Evolutionary conservation across 192 early-diverging fungal genomes (phyloP).

Genomic region (Funneliformis geosporum): DNA sequence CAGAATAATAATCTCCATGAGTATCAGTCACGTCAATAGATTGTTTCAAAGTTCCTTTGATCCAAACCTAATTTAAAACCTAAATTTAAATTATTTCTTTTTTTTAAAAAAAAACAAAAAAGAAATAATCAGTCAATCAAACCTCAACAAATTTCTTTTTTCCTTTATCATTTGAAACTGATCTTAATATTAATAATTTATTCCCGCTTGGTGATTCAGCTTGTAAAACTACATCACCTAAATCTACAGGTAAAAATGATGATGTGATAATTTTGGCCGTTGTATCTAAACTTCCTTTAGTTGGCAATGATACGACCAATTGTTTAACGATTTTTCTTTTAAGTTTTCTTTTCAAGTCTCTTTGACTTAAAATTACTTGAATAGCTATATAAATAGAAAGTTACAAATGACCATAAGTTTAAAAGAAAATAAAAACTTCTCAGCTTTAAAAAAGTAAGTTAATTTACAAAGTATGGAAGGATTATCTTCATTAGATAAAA

Average conservation of each 20-base stretch:
- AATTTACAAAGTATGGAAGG: background rate
- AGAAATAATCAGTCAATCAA: background rate
- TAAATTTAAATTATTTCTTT: background rate
- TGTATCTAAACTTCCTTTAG: background rate
- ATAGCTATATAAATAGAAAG: background rate
- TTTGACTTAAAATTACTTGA: background rate
- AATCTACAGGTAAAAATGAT: slow-evolving; percentile 27
- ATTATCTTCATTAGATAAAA: background rate
- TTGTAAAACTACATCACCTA: slow-evolving; percentile 40
- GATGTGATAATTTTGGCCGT: background rate
- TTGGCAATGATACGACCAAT: background rate
- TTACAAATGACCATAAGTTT: background rate
- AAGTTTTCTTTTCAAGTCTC: background rate
- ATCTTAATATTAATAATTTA: slow-evolving; percentile 43
- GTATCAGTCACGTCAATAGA: slow-evolving; percentile 63
- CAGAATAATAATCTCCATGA: slow-evolving; percentile 74
- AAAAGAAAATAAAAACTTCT: background rate
- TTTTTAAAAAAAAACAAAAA: background rate
- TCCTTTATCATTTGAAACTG: slow-evolving; percentile 43
- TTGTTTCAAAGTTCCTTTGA: slow-evolving; percentile 50
- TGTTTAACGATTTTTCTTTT: background rate
- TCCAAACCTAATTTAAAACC: slow-evolving; percentile 47
- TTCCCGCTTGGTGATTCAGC: slow-evolving; percentile 42
- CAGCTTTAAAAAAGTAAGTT: no score
- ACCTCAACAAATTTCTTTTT: slow-evolving; percentile 62